These are phyloP conservation scores for Myochromella boudieri DNA, from an alignment of 768 basidiomycete genomes.

Conservation along the genomic window DNA sequence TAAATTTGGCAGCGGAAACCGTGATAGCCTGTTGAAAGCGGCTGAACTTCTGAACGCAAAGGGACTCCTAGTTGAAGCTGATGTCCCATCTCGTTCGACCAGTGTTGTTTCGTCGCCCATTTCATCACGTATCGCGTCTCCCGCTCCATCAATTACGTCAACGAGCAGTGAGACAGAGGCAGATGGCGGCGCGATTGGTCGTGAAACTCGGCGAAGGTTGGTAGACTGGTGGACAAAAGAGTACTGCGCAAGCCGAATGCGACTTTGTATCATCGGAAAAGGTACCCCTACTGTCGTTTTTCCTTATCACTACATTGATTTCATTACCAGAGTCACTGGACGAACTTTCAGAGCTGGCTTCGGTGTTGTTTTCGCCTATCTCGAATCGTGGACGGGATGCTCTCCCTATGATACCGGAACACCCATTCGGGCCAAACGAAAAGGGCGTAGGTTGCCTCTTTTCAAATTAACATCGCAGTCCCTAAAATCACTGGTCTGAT, in stretches of 20 bases:
- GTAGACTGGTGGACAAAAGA: constrained; percentile 85
- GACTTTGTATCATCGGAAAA: constrained; percentile 75
- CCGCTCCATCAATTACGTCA: constrained; percentile 57
- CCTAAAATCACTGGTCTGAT: neutral
- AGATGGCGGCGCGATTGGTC: constrained; percentile 76
- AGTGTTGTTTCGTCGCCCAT: constrained; percentile 42
- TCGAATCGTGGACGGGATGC: constrained; percentile 59
- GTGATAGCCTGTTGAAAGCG: constrained; percentile 64
- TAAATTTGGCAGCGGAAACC: constrained; percentile 91
- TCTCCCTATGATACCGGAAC: constrained; percentile 65
- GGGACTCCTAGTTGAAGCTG: constrained; percentile 36
- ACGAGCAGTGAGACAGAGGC: constrained; percentile 59
- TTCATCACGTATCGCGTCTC: constrained; percentile 58
- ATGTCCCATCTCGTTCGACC: constrained; percentile 23
- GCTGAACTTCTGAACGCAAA: constrained; percentile 57
- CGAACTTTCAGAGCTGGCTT: constrained; percentile 61
- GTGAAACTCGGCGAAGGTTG: constrained; percentile 74
- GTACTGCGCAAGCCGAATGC: constrained; percentile 84
- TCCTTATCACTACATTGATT: constrained; percentile 9
- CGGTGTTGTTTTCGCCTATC: constrained; percentile 70
- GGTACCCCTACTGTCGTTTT: too few relatives aligned
- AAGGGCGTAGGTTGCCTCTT: constrained; percentile 55
- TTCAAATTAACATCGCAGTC: neutral
- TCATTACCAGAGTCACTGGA: constrained; percentile 67
- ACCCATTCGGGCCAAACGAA: constrained; percentile 73